Base-by-base conservation (phyloP, 1,284 basidiomycete species). In the Vanrija sp. region DNA sequence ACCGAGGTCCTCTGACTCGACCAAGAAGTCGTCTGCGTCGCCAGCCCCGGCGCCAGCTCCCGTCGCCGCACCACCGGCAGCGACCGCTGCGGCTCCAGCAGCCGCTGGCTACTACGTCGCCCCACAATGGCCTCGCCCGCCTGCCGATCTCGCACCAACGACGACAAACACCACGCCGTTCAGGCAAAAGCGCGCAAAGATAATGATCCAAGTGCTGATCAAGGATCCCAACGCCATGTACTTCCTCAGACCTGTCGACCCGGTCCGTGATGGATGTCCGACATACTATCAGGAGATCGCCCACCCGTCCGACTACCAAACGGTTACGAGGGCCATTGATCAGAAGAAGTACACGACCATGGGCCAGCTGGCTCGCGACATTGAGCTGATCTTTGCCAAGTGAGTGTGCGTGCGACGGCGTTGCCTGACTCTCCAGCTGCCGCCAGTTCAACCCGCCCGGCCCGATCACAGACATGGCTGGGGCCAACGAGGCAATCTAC, bases 241-340 rank as follows among this genome's bases (percentile, higher is more conserved):
- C 24, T 98, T 98, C 78, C 69, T 82, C 39, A 80, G 81, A 18
- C 92, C 95, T 2, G 95, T 98, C 15, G 88, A 98, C 73, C 88
- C 94, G 0, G 75, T 86, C 6, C 71, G 77, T 47, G 88, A 88
- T 75, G 90, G 86, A 24, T 94, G 87, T 73, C 92, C 89, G 39
- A 91, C 89, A 86, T 98, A 98, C 72, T 85, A 88, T 54, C 85
- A 96, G 10, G 96, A 98, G 77, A 97, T 99, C 70, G 79, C 84
- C 61, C 77, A 87, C 59, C 96, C 96, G 6, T 98, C 98, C 92
- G 94, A 98, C 76, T 85, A 98, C 51, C 84, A 84, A 10, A 96
- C 94, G 10, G 89, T 98, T 68, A 73, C 76, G 35, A 79, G 78
- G 46, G 93, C 90, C 68, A 77, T 96, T 49, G 80, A 81, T 38